Percentiles rank a stretch among this genome's conserved stretches.
phyloP scores from a whole-genome alignment of 352 stramenopile species.

The Globisporangium heterothallicum region DNA sequence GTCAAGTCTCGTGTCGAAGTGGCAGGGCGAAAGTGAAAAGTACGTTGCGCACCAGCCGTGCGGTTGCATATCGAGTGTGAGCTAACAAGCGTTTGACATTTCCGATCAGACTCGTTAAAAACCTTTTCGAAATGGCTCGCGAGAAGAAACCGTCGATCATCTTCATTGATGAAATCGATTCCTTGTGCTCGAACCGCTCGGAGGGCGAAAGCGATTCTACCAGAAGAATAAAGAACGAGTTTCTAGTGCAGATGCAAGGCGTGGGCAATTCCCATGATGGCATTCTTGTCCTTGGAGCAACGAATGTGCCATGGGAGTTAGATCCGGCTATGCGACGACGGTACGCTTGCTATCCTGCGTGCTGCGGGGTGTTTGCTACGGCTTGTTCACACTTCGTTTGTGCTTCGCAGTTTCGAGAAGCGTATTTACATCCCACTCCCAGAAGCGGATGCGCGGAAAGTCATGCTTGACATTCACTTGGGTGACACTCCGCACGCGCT shows the following conservation, averaged over 20 bases:
- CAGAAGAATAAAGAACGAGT: slow-evolving; percentile 97
- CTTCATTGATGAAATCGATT: slow-evolving; percentile 98
- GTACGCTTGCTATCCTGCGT: slow-evolving; percentile 23
- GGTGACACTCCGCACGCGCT: slow-evolving; percentile 95
- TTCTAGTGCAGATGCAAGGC: slow-evolving; percentile 98
- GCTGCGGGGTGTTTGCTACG: slow-evolving; percentile 3
- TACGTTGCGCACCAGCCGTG: no score
- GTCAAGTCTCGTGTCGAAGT: slow-evolving; percentile 98
- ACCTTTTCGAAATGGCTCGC: slow-evolving; percentile 97
- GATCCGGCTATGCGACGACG: slow-evolving; percentile 95
- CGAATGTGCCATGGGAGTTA: slow-evolving; percentile 98
- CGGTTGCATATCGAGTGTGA: neutral
- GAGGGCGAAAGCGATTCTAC: slow-evolving; percentile 95
- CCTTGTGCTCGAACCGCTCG: slow-evolving; percentile 87
- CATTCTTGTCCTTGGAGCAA: slow-evolving; percentile 95
- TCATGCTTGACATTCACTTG: slow-evolving; percentile 97
- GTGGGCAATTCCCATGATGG: slow-evolving; percentile 88
- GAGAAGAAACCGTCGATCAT: slow-evolving; percentile 93
- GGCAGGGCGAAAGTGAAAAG: slow-evolving; percentile 95
- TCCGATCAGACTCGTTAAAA: slow-evolving; percentile 89
- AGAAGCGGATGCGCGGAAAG: slow-evolving; percentile 84
- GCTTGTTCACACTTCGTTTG: slow-evolving; percentile 2
- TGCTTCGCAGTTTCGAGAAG: slow-evolving; percentile 93
- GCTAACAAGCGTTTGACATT: no score
- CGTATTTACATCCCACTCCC: slow-evolving; percentile 98